Conservation (phyloP, 345 rosid genomes). For the Boechera retrofracta region DNA sequence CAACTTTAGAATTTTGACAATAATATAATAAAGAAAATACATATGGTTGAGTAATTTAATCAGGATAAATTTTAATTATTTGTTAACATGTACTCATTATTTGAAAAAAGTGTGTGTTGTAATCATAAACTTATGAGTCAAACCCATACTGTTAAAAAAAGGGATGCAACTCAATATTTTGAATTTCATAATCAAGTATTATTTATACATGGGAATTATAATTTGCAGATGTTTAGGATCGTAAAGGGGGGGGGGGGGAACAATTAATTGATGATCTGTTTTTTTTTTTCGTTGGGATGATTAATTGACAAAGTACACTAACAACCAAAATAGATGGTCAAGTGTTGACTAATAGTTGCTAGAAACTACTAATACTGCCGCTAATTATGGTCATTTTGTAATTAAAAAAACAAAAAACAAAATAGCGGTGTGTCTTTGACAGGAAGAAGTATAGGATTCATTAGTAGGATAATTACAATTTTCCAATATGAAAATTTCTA, state of each 20-base stretch:
- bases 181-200: neutral
- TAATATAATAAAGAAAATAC: slow-evolving; percentile 5
- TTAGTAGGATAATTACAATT: slow-evolving; percentile 6
- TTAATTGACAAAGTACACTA: slow-evolving; percentile 16
- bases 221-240: neutral
- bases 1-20: slow-evolving; percentile 11
- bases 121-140: neutral
- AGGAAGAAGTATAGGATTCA: slow-evolving; percentile 4
- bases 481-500: neutral
- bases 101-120: neutral
- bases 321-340: slow-evolving; percentile 1
- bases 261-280: neutral
- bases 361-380: slow-evolving; percentile 17
- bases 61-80: neutral
- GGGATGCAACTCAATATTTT: neutral
- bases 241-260: neutral
- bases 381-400: slow-evolving; percentile 35
- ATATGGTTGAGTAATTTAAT: slow-evolving; percentile 3
- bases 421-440: slow-evolving; percentile 19
- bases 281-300: neutral
- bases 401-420: neutral
- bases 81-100: neutral
- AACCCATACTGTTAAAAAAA: neutral
- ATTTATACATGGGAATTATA: neutral
- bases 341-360: slow-evolving; percentile 34